A percentile compares a stretch with the other conserved stretches of the same genome.
Evolutionary conservation across 2,329 filamentous ascomycete genomes (phyloP).

Genomic region (Verticillium nonalfalfae): DNA sequence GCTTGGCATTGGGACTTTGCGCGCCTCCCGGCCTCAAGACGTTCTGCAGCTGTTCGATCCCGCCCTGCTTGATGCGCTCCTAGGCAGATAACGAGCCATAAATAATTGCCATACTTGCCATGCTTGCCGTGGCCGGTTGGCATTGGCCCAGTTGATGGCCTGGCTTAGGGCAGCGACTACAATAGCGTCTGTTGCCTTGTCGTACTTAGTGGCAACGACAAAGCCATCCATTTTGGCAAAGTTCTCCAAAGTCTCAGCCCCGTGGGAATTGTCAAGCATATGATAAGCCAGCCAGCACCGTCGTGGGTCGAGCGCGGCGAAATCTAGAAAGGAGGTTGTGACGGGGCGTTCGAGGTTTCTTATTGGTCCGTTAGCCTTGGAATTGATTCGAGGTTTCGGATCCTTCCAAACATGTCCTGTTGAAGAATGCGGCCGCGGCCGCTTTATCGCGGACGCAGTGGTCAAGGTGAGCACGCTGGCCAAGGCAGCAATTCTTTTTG

Average conservation of each 20-base stretch:
- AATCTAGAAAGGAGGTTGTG: constrained; percentile 1
- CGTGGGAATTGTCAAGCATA: constrained; percentile 2
- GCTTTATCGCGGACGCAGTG: no score
- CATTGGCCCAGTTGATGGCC: constrained; percentile 3
- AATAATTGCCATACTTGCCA: constrained; percentile 3
- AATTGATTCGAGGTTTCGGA: no score
- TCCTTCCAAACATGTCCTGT: no score
- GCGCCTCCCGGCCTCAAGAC: constrained; percentile 2
- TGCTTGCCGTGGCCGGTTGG: not conserved
- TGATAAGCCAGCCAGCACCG: not conserved
- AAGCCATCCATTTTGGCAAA: constrained; percentile 1
- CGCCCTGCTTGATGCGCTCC: constrained; percentile 1
- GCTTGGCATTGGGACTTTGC: constrained; percentile 6
- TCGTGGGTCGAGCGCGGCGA: not conserved
- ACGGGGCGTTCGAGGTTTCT: not conserved
- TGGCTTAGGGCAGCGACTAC: constrained; percentile 6
- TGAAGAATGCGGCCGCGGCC: no score
- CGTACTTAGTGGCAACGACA: not conserved
- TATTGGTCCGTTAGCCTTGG: no score
- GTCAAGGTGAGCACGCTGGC: no score
- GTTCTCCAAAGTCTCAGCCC: not conserved
- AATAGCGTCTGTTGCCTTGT: constrained; percentile 2
- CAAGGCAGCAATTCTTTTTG: no score
- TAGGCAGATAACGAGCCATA: constrained; percentile 5
- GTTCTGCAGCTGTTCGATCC: constrained; percentile 1